Base-by-base conservation (phyloP, 495 filamentous ascomycete species). In the Poronia punctata region DNA sequence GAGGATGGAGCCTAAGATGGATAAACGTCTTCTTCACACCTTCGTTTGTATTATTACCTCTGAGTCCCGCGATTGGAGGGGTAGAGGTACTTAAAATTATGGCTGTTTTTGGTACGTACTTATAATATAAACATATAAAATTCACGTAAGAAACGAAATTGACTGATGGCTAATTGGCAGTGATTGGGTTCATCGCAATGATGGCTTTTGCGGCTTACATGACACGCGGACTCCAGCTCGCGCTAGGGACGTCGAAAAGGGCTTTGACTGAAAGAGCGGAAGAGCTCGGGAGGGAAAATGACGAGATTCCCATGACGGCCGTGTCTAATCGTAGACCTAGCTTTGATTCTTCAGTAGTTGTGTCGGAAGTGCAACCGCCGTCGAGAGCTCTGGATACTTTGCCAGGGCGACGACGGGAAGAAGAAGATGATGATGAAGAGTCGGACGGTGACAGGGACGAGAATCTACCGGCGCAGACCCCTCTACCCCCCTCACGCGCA, bases 1-100 rank as follows among this genome's bases (percentile, higher is more conserved):
- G 66, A 23, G 65, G 67, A 10, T 78, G 74, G 60, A 58, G 70
- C n/a, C 55, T 77, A 11, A 63, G 65, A 30, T 75, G 71, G 54
- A 73, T 79, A 36, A 76, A 69, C 44, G 57, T 76, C 23, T 64
- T 75, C 38, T 76, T 76, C 36, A 73, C 65, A 0, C 72, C 73
- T 23, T 67, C 64, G 20, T 76, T 77, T 59, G 64, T 77, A 3
- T 57, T 76, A 4, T 49, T 77, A 11, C 71, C 74, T 10, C 60
- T 77, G 12, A 72, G 69, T 41, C 61, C 66, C 8, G 24, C 65
- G 2, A 74, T 77, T 28, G 62, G 70, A 19, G 66, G 62, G 4
- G 53, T 70, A 1, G 72, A 77, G 49, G 70, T 74, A 11, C 61
- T 57, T 21, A 76, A 75, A 53, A 73, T 78, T 17, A 70, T 76